A percentile compares a stretch with the other conserved stretches of the same genome.
Evolutionary conservation across 495 filamentous ascomycete genomes (phyloP).

Genomic region (Amniculicola lignicola): DNA sequence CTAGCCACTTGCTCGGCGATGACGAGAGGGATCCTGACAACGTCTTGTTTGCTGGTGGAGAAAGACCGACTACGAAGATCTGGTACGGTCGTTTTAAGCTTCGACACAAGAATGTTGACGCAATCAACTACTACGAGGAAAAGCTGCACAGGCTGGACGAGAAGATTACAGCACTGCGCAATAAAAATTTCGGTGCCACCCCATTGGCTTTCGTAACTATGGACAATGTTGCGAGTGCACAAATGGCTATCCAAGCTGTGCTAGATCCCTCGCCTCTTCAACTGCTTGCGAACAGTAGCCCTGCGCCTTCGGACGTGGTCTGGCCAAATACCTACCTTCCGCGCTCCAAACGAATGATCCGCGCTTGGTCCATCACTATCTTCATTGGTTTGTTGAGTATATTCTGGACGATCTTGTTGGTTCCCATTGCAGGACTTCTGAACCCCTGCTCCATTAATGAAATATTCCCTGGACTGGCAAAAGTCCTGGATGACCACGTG

Average conservation of each 20-base stretch:
- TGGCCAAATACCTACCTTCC: constrained; percentile 94
- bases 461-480: constrained; percentile 67
- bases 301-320: constrained; percentile 81
- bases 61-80: constrained; percentile 67
- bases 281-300: constrained; percentile 79
- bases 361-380: constrained; percentile 76
- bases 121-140: constrained; percentile 90
- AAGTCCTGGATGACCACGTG: constrained; percentile 62
- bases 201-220: constrained; percentile 94
- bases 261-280: constrained; percentile 84
- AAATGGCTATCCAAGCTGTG: constrained; percentile 92
- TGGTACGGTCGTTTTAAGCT: constrained; percentile 78
- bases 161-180: constrained; percentile 63
- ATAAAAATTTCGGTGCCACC: constrained; percentile 72
- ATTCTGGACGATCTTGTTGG: constrained; percentile 83
- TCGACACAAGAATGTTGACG: constrained; percentile 72
- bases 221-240: constrained; percentile 86
- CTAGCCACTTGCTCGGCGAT: constrained; percentile 52
- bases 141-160: constrained; percentile 79
- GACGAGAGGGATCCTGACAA: constrained; percentile 44
- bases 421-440: constrained; percentile 73
- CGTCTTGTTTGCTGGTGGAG: constrained; percentile 43
- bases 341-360: constrained; percentile 64
- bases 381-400: constrained; percentile 78
- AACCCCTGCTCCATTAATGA: constrained; percentile 72